These are phyloP conservation scores for Graphilbum ipis-grandicollis DNA, from an alignment of 2,329 filamentous ascomycete species.

Conservation along the genomic window DNA sequence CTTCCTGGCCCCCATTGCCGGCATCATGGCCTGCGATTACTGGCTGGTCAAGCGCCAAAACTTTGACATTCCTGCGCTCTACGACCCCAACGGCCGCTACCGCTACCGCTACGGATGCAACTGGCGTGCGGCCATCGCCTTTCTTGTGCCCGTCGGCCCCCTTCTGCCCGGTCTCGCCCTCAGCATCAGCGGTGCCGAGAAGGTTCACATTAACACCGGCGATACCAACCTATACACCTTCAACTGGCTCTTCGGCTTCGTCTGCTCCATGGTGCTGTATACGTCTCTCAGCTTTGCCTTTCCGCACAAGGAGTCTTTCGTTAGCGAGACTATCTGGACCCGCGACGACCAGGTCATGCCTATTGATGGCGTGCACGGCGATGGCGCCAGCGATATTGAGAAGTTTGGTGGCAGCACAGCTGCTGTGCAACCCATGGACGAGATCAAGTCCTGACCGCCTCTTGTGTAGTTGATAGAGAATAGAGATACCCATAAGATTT, in stretches of 20 bases:
- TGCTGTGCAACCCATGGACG: background rate
- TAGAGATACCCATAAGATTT: too few species aligned
- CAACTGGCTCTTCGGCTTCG: constrained; percentile 49
- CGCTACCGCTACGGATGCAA: constrained; percentile 14
- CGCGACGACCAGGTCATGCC: constrained; percentile 7
- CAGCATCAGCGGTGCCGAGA: constrained; percentile 7
- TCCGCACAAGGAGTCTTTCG: constrained; percentile 29
- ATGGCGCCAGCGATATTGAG: constrained; percentile 9
- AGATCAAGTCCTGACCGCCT: too few species aligned
- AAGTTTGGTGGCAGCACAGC: background rate
- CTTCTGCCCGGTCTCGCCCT: constrained; percentile 16
- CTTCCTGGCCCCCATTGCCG: constrained; percentile 23
- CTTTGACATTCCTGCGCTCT: constrained; percentile 23
- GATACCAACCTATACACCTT: constrained; percentile 40
- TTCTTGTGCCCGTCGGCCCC: constrained; percentile 13
- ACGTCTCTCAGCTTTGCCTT: constrained; percentile 27
- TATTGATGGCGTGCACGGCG: constrained; percentile 9
- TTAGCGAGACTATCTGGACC: constrained; percentile 22
- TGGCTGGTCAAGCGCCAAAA: constrained; percentile 19
- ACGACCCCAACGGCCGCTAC: constrained; percentile 23
- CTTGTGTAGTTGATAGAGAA: too few species aligned
- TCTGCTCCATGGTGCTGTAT: constrained; percentile 37
- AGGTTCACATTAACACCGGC: constrained; percentile 19
- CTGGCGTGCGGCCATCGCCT: constrained; percentile 11
- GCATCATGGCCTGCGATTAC: constrained; percentile 23